Base-by-base conservation (phyloP, 352 stramenopile species). In the Ochromonadaceae sp. region DNA sequence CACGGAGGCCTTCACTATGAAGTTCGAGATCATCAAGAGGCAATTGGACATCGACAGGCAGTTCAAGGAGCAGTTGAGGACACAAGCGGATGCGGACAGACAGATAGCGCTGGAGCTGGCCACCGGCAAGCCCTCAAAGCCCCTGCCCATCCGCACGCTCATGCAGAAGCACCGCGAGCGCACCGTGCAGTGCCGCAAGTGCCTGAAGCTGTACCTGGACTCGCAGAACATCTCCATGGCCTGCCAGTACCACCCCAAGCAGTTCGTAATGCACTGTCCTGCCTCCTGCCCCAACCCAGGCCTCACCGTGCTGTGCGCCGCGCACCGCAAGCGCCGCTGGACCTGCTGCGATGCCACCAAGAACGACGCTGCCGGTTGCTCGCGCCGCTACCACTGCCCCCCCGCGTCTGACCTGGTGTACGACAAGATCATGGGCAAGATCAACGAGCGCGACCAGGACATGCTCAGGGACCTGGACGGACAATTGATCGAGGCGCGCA, bases 11-110 rank as follows among this genome's bases (percentile, higher is more conserved):
- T 63, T 52, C 30, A 28, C 48, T 25, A 20, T 63, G 2, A 63
- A 63, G 35, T 47, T 31, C 30, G 55, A 63, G 30, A 22, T 63
- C 34, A 35, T 63, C 2, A 63, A 63, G 22, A 20, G 38, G 25
- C 7, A 63, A 50, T 20, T 63, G 22, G 55, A 47, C 9, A 49
- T 63, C 14, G 38, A 63, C 5, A 5, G 55, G 30, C 55, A 63
- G 31, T 63, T 50, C 22, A 50, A 47, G 26, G 26, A 34, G 31
- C 55, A 63, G 22, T 26, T 63, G 10, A 7, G 43, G 22, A 20
- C 44, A 7, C 46, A 22, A 14, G 25, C n/a, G 12, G 46, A 42
- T 14, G 46, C 46, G 46, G n/a, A 43, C 10, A 60, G 47, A 26
- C 14, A 60, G 28, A 35, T n/a, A n/a, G n/a, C n/a, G n/a, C n/a